Percentiles rank a stretch among this genome's conserved stretches.
phyloP scores from a whole-genome alignment of 306 rosid genomes.

The Sesbania bispinosa region DNA sequence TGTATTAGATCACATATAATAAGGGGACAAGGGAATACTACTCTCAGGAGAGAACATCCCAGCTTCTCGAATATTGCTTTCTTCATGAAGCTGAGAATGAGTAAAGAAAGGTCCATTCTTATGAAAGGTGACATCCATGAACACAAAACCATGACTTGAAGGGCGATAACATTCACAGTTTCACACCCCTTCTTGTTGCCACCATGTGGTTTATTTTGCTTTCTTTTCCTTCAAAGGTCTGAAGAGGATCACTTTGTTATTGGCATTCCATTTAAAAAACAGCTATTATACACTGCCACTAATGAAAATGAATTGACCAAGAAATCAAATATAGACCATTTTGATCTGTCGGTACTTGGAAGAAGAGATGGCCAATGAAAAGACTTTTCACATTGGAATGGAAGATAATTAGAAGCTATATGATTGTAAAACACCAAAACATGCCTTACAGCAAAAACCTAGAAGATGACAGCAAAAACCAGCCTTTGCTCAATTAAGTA shows the following conservation, averaged over 20 bases:
- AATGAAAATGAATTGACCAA: background rate
- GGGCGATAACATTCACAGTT: background rate
- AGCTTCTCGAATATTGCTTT: background rate
- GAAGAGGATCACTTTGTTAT: background rate
- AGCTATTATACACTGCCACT: background rate
- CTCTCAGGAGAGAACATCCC: background rate
- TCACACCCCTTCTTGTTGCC: background rate
- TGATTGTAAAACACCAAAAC: too few species aligned
- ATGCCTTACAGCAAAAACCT: background rate
- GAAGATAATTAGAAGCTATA: background rate
- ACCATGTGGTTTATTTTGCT: background rate
- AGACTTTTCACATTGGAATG: background rate
- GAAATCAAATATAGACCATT: background rate
- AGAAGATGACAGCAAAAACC: background rate
- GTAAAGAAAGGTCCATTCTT: background rate
- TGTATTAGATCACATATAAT: background rate
- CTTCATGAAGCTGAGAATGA: background rate
- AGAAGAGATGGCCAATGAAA: background rate
- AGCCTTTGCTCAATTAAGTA: conserved; percentile 6
- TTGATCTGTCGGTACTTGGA: background rate
- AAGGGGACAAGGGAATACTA: background rate
- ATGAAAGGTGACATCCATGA: background rate
- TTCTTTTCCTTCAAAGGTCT: background rate
- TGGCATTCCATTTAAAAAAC: background rate
- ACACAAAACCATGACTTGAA: too few species aligned